These are phyloP conservation scores for Alternaria angustiovoidea DNA, from an alignment of 2,329 filamentous ascomycete genomes.

Conservation along the genomic window DNA sequence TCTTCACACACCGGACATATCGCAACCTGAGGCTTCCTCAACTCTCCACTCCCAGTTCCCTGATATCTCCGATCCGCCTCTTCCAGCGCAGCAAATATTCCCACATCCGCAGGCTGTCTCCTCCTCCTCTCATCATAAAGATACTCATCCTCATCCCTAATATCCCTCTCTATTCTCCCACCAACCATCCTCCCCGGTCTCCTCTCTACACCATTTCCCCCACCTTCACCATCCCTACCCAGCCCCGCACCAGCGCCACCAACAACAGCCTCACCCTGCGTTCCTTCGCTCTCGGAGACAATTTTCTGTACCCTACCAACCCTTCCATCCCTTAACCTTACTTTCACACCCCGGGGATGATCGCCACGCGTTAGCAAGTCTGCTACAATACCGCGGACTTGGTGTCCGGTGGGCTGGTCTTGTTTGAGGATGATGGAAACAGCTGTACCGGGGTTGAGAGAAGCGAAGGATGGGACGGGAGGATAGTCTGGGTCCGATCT, in stretches of 20 bases:
- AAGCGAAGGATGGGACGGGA: slow-evolving; percentile 32
- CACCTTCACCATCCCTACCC: slow-evolving; percentile 38
- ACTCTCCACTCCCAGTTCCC: slow-evolving; percentile 21
- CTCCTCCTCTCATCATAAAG: slow-evolving; percentile 35
- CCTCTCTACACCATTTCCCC: slow-evolving; percentile 4
- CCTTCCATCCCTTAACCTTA: slow-evolving; percentile 73
- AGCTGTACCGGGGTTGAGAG: slow-evolving; percentile 64
- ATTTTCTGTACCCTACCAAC: slow-evolving; percentile 77
- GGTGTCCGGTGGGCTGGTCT: slow-evolving; percentile 76
- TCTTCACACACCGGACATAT: slow-evolving; percentile 70
- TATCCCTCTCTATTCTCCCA: slow-evolving; percentile 36
- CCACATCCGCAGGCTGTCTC: slow-evolving; percentile 14
- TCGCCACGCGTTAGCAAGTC: slow-evolving; percentile 76
- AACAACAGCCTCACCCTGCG: slow-evolving; percentile 36
- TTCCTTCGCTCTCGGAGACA: slow-evolving; percentile 39
- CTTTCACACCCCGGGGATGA: slow-evolving; percentile 81
- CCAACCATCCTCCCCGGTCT: slow-evolving; percentile 17
- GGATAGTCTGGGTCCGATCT: slow-evolving; percentile 17
- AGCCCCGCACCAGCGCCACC: slow-evolving; percentile 33
- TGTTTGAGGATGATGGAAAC: slow-evolving; percentile 80
- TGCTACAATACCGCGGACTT: slow-evolving; percentile 71
- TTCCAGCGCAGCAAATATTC: slow-evolving; percentile 37
- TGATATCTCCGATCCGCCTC: slow-evolving; percentile 37
- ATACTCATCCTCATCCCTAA: slow-evolving; percentile 42
- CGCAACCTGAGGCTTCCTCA: slow-evolving; percentile 36